A percentile compares a stretch with the other conserved stretches of the same genome.
Conservation (phyloP, 768 basidiomycete genomes). For the Lentinus brumalis region DNA sequence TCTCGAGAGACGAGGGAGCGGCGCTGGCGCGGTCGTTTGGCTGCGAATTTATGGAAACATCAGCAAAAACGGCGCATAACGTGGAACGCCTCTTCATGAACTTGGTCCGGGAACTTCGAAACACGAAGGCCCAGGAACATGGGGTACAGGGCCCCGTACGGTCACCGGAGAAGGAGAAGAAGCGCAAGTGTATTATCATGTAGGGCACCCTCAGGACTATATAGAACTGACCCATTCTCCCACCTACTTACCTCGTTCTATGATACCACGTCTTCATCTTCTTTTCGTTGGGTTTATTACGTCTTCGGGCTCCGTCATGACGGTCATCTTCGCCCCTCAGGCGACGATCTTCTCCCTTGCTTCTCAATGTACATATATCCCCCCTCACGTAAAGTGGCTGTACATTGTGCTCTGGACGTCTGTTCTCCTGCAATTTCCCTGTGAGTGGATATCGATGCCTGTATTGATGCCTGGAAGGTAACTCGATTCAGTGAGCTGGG, state of each 20-base stretch:
- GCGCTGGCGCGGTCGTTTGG: constrained; percentile 81
- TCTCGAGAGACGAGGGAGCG: constrained; percentile 86
- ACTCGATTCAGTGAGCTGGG: background rate
- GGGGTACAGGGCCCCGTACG: constrained; percentile 35
- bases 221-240: constrained; percentile 59
- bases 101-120: constrained; percentile 81
- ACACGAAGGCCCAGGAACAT: constrained; percentile 56
- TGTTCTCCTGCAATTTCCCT: background rate
- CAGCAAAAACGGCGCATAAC: constrained; percentile 93
- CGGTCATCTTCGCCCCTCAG: constrained; percentile 17
- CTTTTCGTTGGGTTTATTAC: constrained; percentile 32
- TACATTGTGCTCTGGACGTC: constrained; percentile 23
- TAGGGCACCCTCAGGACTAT: constrained; percentile 70
- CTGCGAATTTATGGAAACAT: constrained; percentile 94
- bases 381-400: constrained; percentile 19
- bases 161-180: constrained; percentile 41
- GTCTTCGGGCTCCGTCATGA: constrained; percentile 27
- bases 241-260: constrained; percentile 66
- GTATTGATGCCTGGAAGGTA: background rate
- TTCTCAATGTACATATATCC: constrained; percentile 33
- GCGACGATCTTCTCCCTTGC: constrained; percentile 21
- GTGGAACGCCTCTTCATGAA: constrained; percentile 89
- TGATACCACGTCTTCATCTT: constrained; percentile 71
- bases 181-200: constrained; percentile 76
- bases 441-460: background rate